Evolutionary conservation across 148 eudicot species (phyloP).

Genomic region (Limonium bicolor): DNA sequence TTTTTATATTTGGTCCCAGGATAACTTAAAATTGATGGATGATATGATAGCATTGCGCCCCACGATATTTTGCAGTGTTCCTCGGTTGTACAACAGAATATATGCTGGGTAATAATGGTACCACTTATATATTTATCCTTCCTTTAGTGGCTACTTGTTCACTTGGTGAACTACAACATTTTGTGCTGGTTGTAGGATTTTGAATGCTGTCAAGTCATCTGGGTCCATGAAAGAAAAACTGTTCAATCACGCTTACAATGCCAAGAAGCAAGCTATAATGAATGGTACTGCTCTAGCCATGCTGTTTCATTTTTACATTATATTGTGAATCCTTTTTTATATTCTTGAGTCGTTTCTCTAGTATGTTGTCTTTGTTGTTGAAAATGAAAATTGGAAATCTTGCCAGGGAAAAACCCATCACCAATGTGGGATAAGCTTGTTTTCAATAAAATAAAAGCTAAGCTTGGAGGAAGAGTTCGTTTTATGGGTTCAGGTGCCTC

Average conservation of each 20-base stretch:
- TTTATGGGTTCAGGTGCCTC: conserved; percentile 89
- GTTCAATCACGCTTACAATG: conserved; percentile 79
- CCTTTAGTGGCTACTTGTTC: too few species aligned
- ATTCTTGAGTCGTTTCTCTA: neutral
- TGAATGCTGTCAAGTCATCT: conserved; percentile 82
- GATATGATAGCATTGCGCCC: conserved; percentile 74
- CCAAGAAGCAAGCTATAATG: conserved; percentile 88
- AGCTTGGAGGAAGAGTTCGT: conserved; percentile 91
- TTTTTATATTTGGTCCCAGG: conserved; percentile 28
- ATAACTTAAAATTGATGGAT: conserved; percentile 90
- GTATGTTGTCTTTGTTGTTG: neutral
- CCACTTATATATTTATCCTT: too few species aligned
- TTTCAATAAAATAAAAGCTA: conserved; percentile 86
- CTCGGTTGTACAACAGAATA: conserved; percentile 92
- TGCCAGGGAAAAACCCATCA: conserved; percentile 61
- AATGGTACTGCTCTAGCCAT: conserved; percentile 31
- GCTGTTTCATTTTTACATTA: neutral
- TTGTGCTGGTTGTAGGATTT: conserved; percentile 55
- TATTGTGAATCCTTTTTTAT: neutral
- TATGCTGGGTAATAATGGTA: conserved; percentile 72
- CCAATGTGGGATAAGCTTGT: conserved; percentile 91
- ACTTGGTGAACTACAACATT: too few species aligned
- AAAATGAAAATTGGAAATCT: neutral
- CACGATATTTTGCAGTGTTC: conserved; percentile 88
- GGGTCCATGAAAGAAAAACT: conserved; percentile 63